Conservation (phyloP, 192 early-diverging fungal genomes). For the Rhizophagus prolifer region DNA sequence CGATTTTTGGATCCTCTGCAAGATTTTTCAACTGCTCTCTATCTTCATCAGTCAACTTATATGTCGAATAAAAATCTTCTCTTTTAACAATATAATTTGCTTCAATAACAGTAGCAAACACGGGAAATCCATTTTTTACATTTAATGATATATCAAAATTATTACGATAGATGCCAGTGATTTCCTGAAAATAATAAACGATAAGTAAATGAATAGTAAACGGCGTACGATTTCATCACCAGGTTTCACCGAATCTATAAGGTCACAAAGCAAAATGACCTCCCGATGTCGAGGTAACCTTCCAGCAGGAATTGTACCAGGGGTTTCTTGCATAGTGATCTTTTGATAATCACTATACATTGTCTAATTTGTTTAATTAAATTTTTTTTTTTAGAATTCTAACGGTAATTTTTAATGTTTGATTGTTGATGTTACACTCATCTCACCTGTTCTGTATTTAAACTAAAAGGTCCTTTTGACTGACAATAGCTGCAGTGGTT, state of each 20-base stretch:
- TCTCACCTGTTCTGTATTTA: constrained; percentile 84
- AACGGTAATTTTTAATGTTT: background rate
- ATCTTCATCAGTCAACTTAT: constrained; percentile 90
- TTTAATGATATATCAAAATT: constrained; percentile 89
- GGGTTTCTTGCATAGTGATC: constrained; percentile 92
- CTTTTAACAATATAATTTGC: constrained; percentile 93
- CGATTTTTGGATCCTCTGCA: constrained; percentile 75
- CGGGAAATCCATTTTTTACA: constrained; percentile 92
- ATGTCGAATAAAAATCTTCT: constrained; percentile 84
- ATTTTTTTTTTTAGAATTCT: background rate
- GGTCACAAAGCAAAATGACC: constrained; percentile 91
- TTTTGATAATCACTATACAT: constrained; percentile 98
- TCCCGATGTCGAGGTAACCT: constrained; percentile 92
- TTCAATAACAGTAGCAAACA: constrained; percentile 94
- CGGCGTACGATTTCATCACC: constrained; percentile 88
- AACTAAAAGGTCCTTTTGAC: constrained; percentile 83
- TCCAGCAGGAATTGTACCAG: constrained; percentile 93
- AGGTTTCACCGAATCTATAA: constrained; percentile 93
- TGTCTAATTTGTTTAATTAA: constrained; percentile 49
- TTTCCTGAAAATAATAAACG: constrained; percentile 44
- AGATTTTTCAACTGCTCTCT: constrained; percentile 71
- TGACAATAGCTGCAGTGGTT: constrained; percentile 86
- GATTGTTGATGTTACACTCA: background rate
- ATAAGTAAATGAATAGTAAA: background rate
- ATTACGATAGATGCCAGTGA: constrained; percentile 95